Percentiles rank a stretch among this genome's conserved stretches.
Evolutionary conservation across 768 basidiomycete genomes (phyloP).

Genomic region (Tricholoma bakamatsutake): DNA sequence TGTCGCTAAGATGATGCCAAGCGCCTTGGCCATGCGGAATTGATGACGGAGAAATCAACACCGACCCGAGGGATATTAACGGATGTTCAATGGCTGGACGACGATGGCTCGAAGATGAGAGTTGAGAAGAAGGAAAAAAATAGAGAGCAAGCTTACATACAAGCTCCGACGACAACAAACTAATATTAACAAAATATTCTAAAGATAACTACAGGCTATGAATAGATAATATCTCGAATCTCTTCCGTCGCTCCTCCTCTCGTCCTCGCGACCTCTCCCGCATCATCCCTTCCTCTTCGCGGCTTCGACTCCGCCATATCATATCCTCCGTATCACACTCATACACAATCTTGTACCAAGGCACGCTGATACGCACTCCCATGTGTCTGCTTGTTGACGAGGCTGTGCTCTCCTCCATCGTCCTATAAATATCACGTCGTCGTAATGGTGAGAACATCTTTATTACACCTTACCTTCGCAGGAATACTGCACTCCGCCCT

Average conservation of each 20-base stretch:
- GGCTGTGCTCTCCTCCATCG: slow-evolving; percentile 40
- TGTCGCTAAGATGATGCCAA: slow-evolving; percentile 34
- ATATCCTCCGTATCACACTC: slow-evolving; percentile 60
- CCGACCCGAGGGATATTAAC: slow-evolving; percentile 7
- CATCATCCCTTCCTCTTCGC: slow-evolving; percentile 27
- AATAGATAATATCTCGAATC: slow-evolving; percentile 17
- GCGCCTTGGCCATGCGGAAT: slow-evolving; percentile 18
- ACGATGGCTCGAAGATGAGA: not conserved
- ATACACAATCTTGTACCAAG: slow-evolving; percentile 66
- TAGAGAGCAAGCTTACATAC: not conserved
- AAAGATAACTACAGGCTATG: not conserved
- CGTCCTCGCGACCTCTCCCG: slow-evolving; percentile 34
- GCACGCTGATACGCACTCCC: slow-evolving; percentile 49
- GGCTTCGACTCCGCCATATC: slow-evolving; percentile 34
- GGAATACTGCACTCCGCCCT: slow-evolving; percentile 37
- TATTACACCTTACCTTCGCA: slow-evolving; percentile 44
- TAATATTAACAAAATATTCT: not conserved
- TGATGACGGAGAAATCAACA: slow-evolving; percentile 1
- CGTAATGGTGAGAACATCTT: slow-evolving; percentile 13
- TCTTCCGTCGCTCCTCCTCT: slow-evolving; percentile 50
- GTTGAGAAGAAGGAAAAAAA: not conserved
- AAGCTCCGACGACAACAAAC: slow-evolving; percentile 14
- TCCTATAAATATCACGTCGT: slow-evolving; percentile 44
- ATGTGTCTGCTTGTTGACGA: slow-evolving; percentile 30
- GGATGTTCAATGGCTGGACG: slow-evolving; percentile 11